Base-by-base conservation (phyloP, 2,329 filamentous ascomycete species). In the Penicillium sp. region DNA sequence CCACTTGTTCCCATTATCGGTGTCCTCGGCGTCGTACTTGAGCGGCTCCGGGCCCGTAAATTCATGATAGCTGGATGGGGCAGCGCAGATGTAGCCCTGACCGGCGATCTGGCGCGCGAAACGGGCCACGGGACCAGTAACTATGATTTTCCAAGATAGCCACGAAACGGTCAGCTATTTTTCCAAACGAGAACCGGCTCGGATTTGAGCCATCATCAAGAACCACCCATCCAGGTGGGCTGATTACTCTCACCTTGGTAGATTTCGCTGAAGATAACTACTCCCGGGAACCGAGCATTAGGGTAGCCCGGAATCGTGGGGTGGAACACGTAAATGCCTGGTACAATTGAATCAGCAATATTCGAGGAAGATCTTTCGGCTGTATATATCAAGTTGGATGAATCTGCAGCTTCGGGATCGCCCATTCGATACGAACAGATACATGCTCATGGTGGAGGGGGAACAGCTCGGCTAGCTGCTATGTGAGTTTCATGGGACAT, bases 101-200 rank as follows among this genome's bases (percentile, higher is more conserved):
- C 88, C 86, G 35, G 89, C 88, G 60, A 96, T 95, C 67, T 95
- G 90, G 51, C 90, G 83, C 44, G 88, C 89, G 63, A 96, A 95
- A 45, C 91, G 84, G 51, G 85, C 80, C 26, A 96, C 90, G 1
- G 90, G 90, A 1, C 90, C 90, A 49, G 90, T 95, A 13, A 96
- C 90, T 90, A 53, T n/a, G 4, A 26, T 24, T 13, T 7, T 11
- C 12, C 6, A 37, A 4, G 3, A 4, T 18, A 18, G 1, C 18
- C 18, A 1, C 18, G 26, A 12, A 34, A 26, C 8, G 4, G 24
- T 43, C 18, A 43, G 39, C 9, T 34, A 9, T 7, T 11, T 9
- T 11, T 33, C 2, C 12, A 2, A 11, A 11, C 1, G 8, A 9
- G 4, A 4, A 5, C 18, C 18, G 3, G 18, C 18, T 18, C 18